phyloP scores from a whole-genome alignment of 805 yeast species.

The Tetrapisispora iriomotensis region DNA sequence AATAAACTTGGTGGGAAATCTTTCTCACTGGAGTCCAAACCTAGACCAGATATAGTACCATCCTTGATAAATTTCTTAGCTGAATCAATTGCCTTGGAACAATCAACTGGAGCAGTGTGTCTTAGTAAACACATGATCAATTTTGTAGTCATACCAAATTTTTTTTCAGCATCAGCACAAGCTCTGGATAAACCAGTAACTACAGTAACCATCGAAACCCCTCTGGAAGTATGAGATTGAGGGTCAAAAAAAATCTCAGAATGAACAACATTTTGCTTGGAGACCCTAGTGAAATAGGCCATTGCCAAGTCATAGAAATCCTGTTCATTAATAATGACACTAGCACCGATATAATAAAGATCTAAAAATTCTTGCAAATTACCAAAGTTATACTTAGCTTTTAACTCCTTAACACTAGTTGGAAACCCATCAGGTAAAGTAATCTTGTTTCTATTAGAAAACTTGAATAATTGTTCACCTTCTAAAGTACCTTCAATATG shows the following conservation, averaged over 20 bases:
- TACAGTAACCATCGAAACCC: constrained; percentile 48
- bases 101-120: constrained; percentile 55
- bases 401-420: constrained; percentile 43
- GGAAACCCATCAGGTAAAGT: constrained; percentile 57
- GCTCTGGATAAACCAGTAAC: constrained; percentile 62
- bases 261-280: constrained; percentile 51
- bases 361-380: constrained; percentile 72
- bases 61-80: constrained; percentile 43
- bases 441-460: constrained; percentile 58
- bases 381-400: constrained; percentile 51
- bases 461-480: constrained; percentile 60
- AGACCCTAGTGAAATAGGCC: constrained; percentile 55
- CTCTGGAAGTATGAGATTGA: constrained; percentile 70
- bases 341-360: constrained; percentile 73
- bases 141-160: constrained; percentile 56
- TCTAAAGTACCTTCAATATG: constrained; percentile 78
- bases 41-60: constrained; percentile 65
- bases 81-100: constrained; percentile 45
- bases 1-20: constrained; percentile 71
- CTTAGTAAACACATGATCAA: constrained; percentile 75
- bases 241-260: constrained; percentile 79
- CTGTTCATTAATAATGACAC: constrained; percentile 55
- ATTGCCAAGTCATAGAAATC: constrained; percentile 76
- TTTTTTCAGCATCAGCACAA: constrained; percentile 46
- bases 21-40: constrained; percentile 71